Base-by-base conservation (phyloP, 345 rosid species). In the Pugionium dolabratum region DNA sequence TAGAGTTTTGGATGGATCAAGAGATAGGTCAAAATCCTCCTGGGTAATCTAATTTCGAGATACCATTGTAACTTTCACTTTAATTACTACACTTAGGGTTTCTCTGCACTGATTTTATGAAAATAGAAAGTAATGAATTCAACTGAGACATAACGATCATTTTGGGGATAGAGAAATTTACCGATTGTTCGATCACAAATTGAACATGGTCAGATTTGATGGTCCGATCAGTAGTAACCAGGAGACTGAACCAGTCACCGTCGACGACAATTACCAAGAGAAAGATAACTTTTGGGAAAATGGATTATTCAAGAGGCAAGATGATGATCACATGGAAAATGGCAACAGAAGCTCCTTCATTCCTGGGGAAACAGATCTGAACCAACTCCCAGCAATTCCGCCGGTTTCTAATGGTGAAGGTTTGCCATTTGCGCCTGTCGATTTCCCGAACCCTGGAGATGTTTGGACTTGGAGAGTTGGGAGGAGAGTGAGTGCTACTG, bases 391-490 rank as follows among this genome's bases (percentile, higher is more conserved):
- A 3, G 82, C 86, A 25, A 81, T 92, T 59, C 76, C 75, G 0
- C 82, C 81, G 4, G 67, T 51, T 6, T 69, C 75, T 51, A 37
- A 28, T 1, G 98, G 98, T 40, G 83, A 83, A 71, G 98, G 96
- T 56, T 79, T 88, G 59, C 96, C 98, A 4, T 93, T 78, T 84
- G 98, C 98, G 6, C 97, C 97, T 37, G 72, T 70, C 0, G 69
- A 93, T 78, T 88, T 84, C 61, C 97, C 97, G 1, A 83, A 83
- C 50, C 80, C 88, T 0, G 97, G 97, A 8, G 97, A 93, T 72
- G 78, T 66, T 37, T 93, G 98, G 97, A 61, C 62, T 42, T 93
- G 98, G 98, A 83, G 72, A 64, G 98, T 90, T 54, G 98, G 98
- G 64, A 88, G 27, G 75, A 82, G 97, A 80, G 79, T 76, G 46